These are phyloP conservation scores for Tricholoma saponaceum DNA, from an alignment of 768 basidiomycete species.

Conservation along the genomic window DNA sequence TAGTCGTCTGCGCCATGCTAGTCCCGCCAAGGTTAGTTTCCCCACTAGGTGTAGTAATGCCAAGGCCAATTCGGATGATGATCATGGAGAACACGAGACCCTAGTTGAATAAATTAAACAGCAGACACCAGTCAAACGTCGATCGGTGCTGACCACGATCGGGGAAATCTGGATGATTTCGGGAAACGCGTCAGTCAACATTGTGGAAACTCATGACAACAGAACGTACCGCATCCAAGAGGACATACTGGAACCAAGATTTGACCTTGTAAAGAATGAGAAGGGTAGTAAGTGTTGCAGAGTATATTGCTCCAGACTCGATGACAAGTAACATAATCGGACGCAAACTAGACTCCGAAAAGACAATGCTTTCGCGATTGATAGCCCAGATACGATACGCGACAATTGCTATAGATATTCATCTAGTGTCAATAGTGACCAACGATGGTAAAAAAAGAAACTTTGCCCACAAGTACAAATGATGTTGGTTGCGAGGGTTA, in stretches of 20 bases:
- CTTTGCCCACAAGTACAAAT: slow-evolving; percentile 27
- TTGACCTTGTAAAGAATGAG: slow-evolving; percentile 28
- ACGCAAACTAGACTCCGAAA: slow-evolving; percentile 20
- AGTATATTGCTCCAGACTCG: slow-evolving; percentile 35
- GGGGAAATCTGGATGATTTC: neutral
- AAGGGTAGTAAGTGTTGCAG: slow-evolving; percentile 25
- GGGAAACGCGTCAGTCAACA: neutral
- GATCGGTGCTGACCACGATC: slow-evolving; percentile 7
- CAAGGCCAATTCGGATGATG: slow-evolving; percentile 35
- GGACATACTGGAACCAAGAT: slow-evolving; percentile 32
- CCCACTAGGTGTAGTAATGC: slow-evolving; percentile 20
- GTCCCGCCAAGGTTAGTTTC: neutral
- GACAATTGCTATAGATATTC: slow-evolving; percentile 22
- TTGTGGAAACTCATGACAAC: neutral
- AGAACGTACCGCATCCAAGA: slow-evolving; percentile 30
- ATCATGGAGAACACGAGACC: slow-evolving; percentile 37
- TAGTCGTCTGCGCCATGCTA: neutral
- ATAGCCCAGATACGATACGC: slow-evolving; percentile 31
- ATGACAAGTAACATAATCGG: slow-evolving; percentile 32
- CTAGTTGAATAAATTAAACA: neutral
- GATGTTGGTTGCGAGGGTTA: slow-evolving; percentile 33
- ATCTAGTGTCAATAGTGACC: neutral
- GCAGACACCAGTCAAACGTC: neutral
- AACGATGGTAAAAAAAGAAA: neutral
- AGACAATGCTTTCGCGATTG: slow-evolving; percentile 20